These are phyloP conservation scores for Paragyromitra xinjiangensis DNA, from an alignment of 495 filamentous ascomycete genomes.

Conservation along the genomic window DNA sequence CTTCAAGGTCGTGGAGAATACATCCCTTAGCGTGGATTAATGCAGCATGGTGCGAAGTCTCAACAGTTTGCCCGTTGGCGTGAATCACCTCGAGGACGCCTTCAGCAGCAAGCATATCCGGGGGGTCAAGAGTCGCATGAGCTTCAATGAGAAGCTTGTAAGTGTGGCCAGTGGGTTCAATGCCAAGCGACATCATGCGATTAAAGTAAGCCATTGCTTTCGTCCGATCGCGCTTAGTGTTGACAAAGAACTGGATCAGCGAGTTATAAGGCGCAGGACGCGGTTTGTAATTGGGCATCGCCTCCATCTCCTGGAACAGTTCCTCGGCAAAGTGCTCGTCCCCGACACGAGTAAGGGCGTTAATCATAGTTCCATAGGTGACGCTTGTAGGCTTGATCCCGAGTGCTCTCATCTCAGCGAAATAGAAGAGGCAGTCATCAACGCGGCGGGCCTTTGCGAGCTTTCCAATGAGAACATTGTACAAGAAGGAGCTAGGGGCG, in stretches of 20 bases:
- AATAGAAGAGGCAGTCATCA: conserved; percentile 97
- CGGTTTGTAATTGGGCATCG: conserved; percentile 98
- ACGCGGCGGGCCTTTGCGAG: conserved; percentile 96
- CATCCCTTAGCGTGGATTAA: conserved; percentile 96
- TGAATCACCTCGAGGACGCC: conserved; percentile 81
- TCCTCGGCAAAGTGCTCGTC: conserved; percentile 98
- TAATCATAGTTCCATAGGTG: conserved; percentile 97
- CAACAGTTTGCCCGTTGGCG: conserved; percentile 74
- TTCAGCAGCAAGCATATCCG: conserved; percentile 91
- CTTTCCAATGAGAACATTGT: conserved; percentile 98
- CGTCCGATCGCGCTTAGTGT: conserved; percentile 89
- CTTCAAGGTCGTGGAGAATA: conserved; percentile 86
- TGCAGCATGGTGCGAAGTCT: conserved; percentile 93
- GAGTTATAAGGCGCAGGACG: conserved; percentile 97
- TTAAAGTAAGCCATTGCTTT: conserved; percentile 97
- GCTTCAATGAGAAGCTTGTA: conserved; percentile 98
- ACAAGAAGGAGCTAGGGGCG: conserved; percentile 93
- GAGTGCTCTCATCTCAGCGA: conserved; percentile 91
- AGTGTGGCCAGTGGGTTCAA: conserved; percentile 91
- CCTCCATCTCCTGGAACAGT: conserved; percentile 99
- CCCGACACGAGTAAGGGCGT: conserved; percentile 94
- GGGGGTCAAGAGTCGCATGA: conserved; percentile 89
- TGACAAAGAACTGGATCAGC: conserved; percentile 99
- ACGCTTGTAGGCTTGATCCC: conserved; percentile 96
- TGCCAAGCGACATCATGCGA: conserved; percentile 86